A percentile compares a stretch with the other conserved stretches of the same genome.
Conservation (phyloP, 495 filamentous ascomycete genomes). For the Penicillium turbatum region DNA sequence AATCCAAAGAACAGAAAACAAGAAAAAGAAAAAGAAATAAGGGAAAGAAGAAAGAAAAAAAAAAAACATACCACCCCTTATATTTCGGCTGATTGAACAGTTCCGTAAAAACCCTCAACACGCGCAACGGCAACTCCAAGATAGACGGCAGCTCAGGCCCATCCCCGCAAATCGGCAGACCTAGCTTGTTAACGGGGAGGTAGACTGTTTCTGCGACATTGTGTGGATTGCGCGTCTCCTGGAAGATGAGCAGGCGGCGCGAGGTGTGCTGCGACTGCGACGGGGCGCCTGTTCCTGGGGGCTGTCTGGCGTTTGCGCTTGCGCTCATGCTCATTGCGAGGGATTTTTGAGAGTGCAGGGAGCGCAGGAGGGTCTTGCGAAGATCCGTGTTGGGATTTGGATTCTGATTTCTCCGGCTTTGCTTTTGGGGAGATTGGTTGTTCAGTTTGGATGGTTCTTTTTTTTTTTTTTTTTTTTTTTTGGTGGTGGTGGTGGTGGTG, state of each 20-base stretch:
- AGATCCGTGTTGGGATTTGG: slow-evolving; percentile 1
- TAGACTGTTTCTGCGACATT: slow-evolving; percentile 33
- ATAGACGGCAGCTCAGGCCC: slow-evolving; percentile 39
- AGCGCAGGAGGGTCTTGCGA: neutral
- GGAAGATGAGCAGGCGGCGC: slow-evolving; percentile 38
- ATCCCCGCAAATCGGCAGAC: slow-evolving; percentile 37
- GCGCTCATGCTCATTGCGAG: slow-evolving; percentile 3
- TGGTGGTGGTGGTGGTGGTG: no score
- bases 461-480: slow-evolving; percentile 1
- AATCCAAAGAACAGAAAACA: neutral
- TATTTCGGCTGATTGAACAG: slow-evolving; percentile 45
- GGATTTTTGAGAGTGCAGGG: neutral
- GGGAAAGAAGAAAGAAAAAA: slow-evolving; percentile 13
- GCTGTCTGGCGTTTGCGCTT: neutral
- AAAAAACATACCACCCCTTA: slow-evolving; percentile 41
- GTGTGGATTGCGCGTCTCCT: slow-evolving; percentile 33
- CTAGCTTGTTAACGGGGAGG: slow-evolving; percentile 42
- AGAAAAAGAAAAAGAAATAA: slow-evolving; percentile 6
- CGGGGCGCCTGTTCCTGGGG: neutral
- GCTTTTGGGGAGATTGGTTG: neutral
- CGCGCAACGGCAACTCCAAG: slow-evolving; percentile 37
- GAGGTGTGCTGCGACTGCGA: slow-evolving; percentile 1
- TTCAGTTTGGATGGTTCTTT: slow-evolving; percentile 5
- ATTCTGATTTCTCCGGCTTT: slow-evolving; percentile 1
- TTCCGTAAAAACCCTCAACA: slow-evolving; percentile 40